Evolutionary conservation across 2,329 filamentous ascomycete genomes (phyloP).

Genomic region (Fusarium bulbicola): DNA sequence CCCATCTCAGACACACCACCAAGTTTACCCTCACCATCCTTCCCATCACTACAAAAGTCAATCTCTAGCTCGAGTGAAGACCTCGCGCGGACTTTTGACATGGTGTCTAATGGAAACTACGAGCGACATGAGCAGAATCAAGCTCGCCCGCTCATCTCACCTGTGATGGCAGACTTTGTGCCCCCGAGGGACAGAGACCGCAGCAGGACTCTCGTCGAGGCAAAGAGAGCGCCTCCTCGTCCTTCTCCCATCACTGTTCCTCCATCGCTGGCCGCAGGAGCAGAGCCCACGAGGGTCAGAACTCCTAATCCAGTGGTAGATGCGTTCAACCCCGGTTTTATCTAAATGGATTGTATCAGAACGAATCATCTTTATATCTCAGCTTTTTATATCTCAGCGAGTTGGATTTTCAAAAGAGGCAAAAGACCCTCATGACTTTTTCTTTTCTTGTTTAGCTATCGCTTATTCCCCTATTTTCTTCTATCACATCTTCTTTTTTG

Average conservation of each 20-base stretch:
- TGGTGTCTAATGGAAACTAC: conserved; percentile 29
- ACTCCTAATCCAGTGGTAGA: conserved; percentile 39
- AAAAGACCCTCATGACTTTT: conserved; percentile 22
- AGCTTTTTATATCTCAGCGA: neutral
- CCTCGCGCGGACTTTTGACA: conserved; percentile 46
- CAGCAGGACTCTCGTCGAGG: conserved; percentile 42
- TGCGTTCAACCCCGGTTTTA: conserved; percentile 39
- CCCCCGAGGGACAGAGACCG: conserved; percentile 25
- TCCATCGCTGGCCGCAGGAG: conserved; percentile 24
- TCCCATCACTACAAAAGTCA: conserved; percentile 47
- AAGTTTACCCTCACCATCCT: conserved; percentile 49
- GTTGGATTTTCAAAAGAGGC: conserved; percentile 8
- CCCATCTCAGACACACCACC: conserved; percentile 44
- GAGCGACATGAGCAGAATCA: neutral
- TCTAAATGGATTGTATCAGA: conserved; percentile 11
- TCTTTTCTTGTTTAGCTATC: conserved; percentile 8
- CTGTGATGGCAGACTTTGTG: conserved; percentile 44
- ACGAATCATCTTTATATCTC: neutral
- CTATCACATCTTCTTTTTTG: neutral
- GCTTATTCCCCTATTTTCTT: conserved; percentile 6
- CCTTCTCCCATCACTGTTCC: conserved; percentile 45
- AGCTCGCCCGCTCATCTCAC: conserved; percentile 43
- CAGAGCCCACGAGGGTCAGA: conserved; percentile 14
- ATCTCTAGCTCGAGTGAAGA: conserved; percentile 47
- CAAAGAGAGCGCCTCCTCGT: conserved; percentile 46